Evolutionary conservation across 2,329 filamentous ascomycete genomes (phyloP).

Genomic region (Epichloe gansuensis): DNA sequence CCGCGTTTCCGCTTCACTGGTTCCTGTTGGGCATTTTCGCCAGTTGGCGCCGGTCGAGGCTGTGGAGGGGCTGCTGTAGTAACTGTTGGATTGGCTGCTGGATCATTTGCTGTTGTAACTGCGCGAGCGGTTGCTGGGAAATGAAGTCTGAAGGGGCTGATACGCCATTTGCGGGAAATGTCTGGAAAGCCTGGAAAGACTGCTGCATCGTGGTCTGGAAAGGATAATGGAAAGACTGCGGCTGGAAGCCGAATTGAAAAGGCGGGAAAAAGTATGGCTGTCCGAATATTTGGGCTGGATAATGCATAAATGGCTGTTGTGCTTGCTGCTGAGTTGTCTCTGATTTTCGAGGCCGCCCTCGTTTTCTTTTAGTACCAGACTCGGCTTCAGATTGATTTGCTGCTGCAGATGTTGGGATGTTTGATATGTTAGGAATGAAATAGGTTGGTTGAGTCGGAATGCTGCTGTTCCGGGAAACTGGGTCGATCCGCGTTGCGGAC

Average conservation of each 20-base stretch:
- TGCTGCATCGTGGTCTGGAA: slow-evolving; percentile 4
- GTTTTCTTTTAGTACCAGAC: slow-evolving; percentile 1
- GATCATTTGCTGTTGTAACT: background rate
- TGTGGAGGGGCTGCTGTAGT: background rate
- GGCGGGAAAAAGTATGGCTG: slow-evolving; percentile 3
- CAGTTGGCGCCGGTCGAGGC: background rate
- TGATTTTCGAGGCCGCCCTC: slow-evolving; percentile 7
- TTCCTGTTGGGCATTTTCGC: background rate
- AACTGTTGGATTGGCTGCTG: slow-evolving; percentile 3
- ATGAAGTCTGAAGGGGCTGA: slow-evolving; percentile 2
- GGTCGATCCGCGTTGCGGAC: background rate
- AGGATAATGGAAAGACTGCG: slow-evolving; percentile 4
- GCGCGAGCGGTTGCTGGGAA: slow-evolving; percentile 1
- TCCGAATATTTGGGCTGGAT: slow-evolving; percentile 1
- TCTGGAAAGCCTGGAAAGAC: slow-evolving; percentile 3
- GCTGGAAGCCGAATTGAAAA: slow-evolving; percentile 1
- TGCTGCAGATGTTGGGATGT: background rate
- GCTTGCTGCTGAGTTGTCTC: background rate
- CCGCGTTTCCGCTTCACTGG: slow-evolving; percentile 12
- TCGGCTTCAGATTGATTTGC: background rate
- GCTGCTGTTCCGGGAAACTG: background rate
- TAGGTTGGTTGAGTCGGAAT: background rate
- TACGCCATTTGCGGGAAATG: slow-evolving; percentile 1
- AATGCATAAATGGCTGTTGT: slow-evolving; percentile 1
- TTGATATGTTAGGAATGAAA: background rate